Evolutionary conservation across 2,329 filamentous ascomycete species (phyloP).

Genomic region (Paracoccidioides lutzii): DNA sequence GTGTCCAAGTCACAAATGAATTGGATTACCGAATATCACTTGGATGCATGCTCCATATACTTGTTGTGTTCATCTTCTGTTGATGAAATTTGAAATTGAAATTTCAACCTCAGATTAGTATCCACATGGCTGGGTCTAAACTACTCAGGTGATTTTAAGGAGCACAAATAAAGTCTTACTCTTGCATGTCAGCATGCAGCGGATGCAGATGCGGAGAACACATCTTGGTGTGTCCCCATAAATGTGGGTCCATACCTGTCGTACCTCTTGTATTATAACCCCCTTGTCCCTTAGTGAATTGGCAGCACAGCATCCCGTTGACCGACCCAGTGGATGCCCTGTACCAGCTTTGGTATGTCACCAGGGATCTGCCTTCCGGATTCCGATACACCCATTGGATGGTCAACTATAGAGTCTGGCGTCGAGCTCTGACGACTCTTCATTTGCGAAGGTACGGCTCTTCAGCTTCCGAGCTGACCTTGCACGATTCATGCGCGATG

Average conservation of each 20-base stretch:
- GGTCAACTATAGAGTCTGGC: background rate
- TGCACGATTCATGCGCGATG: conserved; percentile 5
- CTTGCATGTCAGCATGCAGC: conserved; percentile 7
- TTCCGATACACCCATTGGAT: background rate
- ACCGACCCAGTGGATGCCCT: background rate
- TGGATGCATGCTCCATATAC: background rate
- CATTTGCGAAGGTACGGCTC: background rate
- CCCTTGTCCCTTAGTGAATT: background rate
- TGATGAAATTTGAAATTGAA: conserved; percentile 29
- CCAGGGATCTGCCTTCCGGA: background rate
- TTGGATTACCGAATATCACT: background rate
- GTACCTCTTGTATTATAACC: background rate
- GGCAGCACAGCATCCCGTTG: conserved; percentile 1
- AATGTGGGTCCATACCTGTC: conserved; percentile 3
- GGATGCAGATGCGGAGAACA: conserved; percentile 7
- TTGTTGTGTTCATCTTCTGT: conserved; percentile 1
- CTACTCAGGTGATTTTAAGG: conserved; percentile 27
- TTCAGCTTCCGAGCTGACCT: background rate
- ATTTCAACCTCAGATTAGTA: conserved; percentile 25
- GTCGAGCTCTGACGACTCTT: background rate
- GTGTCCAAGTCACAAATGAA: background rate
- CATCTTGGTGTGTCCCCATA: background rate
- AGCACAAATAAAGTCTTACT: conserved; percentile 4
- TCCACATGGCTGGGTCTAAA: conserved; percentile 25
- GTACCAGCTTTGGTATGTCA: background rate